Conservation (phyloP, 805 yeast genomes). For the Pichia kluyveri region DNA sequence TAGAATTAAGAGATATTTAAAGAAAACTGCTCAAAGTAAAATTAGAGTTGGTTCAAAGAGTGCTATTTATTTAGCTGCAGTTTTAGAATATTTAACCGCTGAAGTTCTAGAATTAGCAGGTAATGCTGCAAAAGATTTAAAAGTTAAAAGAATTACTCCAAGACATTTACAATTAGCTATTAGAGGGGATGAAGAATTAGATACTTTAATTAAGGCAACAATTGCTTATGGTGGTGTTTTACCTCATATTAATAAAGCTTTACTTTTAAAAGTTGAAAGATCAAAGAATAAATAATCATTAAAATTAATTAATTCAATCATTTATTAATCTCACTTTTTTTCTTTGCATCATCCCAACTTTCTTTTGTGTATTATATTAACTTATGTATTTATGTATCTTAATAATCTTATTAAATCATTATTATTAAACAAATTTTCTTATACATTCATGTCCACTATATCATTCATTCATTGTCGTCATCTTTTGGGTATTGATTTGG, state of each 20-base stretch:
- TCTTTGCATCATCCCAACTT: too few species aligned
- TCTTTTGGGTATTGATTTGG: background rate
- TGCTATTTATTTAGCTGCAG: constrained; percentile 93
- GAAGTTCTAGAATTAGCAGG: constrained; percentile 97
- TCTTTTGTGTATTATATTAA: too few species aligned
- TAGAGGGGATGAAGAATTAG: constrained; percentile 97
- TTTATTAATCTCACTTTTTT: too few species aligned
- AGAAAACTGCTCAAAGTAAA: constrained; percentile 74
- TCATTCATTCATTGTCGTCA: too few species aligned
- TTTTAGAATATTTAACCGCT: constrained; percentile 90
- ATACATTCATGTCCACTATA: too few species aligned
- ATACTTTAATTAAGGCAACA: constrained; percentile 86
- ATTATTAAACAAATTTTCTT: too few species aligned
- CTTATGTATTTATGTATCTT: too few species aligned
- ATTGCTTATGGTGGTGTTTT: constrained; percentile 98
- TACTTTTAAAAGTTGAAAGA: constrained; percentile 69
- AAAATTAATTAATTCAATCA: too few species aligned
- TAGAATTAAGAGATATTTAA: constrained; percentile 93
- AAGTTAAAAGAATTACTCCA: constrained; percentile 95
- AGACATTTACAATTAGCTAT: constrained; percentile 95
- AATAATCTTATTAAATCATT: too few species aligned
- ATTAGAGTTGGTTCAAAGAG: constrained; percentile 66
- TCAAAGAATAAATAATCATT: constrained; percentile 24
- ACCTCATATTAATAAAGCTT: constrained; percentile 84
- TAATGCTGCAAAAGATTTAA: constrained; percentile 93